Evolutionary conservation across 192 early-diverging fungal species (phyloP).

Genomic region (Coemansia sp.): DNA sequence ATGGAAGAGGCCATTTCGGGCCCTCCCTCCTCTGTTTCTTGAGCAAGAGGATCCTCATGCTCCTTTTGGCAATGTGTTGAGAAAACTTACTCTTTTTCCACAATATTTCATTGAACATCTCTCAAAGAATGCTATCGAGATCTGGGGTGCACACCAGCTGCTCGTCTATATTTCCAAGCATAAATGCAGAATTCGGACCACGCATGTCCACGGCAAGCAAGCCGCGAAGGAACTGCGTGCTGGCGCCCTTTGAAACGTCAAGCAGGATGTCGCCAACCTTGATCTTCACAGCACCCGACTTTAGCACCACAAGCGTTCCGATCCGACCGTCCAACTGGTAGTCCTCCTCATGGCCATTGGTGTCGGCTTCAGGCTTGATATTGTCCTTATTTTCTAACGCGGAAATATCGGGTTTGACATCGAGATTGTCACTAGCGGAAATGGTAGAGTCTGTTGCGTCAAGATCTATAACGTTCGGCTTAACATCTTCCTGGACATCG

Average conservation of each 20-base stretch:
- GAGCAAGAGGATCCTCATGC: no score
- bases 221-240: constrained; percentile 45
- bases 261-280: constrained; percentile 41
- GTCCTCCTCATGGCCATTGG: constrained; percentile 3
- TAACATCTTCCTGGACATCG: constrained; percentile 26
- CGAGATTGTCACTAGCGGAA: constrained; percentile 3
- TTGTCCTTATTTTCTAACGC: constrained; percentile 7
- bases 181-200: constrained; percentile 18
- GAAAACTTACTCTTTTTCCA: no score
- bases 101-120: background rate
- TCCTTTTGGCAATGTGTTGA: no score
- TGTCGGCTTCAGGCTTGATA: constrained; percentile 15
- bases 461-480: constrained; percentile 21
- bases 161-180: constrained; percentile 42
- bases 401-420: constrained; percentile 30
- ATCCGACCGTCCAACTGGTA: constrained; percentile 29
- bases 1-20: no score
- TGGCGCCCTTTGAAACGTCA: constrained; percentile 44
- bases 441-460: constrained; percentile 13
- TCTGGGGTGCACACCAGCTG: constrained; percentile 47
- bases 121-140: constrained; percentile 34
- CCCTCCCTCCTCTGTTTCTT: no score
- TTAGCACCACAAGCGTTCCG: constrained; percentile 43
- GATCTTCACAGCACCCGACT: constrained; percentile 39
- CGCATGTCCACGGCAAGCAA: constrained; percentile 32